Base-by-base conservation (phyloP, 257 asterid genomes). In the Solanum sejunctum region DNA sequence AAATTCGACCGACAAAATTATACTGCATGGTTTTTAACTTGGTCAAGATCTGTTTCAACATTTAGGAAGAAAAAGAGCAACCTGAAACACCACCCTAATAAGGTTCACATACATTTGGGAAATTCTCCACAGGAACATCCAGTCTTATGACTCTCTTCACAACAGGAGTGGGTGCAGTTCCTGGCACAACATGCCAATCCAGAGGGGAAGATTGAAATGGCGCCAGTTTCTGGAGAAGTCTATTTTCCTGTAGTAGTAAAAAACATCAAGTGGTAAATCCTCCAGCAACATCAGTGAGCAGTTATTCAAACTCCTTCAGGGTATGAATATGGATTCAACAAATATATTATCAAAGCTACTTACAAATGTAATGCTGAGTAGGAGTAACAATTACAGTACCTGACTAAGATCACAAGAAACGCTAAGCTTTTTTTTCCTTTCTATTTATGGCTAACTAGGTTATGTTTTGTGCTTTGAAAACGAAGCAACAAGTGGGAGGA, bases 1-100 rank as follows among this genome's bases (percentile, higher is more conserved):
- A 86, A 87, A 94, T 93, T 85, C 97, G 92, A 77, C 98, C 98
- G 13, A 94, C 98, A 89, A 94, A 94, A 87, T 94, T 94, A 90
- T 89, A 94, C 98, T 94, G 92, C 86, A 89, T 12, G 71, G 77
- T 49, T 88, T 88, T 84, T 10, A 15, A 63, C 36, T 83, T 83
- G 47, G 28, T 83, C 85, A 83, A 81, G 57, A 61, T 82, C 54
- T 41, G 26, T 7, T 41, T 23, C 52, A 28, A 51, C 13, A 70
- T 81, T 41, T 54, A 55, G 69, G 69, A 45, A 84, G 13, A 69
- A 83, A 78, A 86, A 41, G 54, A 60, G 63, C 9, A 66, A 69
- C 77, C 67, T 52, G 39, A 81, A 84, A 61, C 61, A 45, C 36
- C 41, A 54, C 61, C 63, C 15, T 51, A 17, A 58, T 47, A 85